These are phyloP conservation scores for Phytopythium oedochilum DNA, from an alignment of 352 stramenopile species.

Conservation along the genomic window DNA sequence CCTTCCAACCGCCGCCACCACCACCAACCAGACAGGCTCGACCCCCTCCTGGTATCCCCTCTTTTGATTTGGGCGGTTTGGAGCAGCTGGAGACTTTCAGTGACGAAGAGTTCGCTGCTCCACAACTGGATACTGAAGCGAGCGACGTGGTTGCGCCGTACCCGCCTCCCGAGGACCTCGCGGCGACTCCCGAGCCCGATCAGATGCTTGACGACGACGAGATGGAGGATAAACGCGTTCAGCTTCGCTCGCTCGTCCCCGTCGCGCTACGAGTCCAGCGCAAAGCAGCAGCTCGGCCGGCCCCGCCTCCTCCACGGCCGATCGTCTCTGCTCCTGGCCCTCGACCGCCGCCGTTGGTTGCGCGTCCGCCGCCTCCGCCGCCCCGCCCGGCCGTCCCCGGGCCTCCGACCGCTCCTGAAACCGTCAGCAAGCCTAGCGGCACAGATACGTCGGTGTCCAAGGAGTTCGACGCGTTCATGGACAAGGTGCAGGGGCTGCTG, in stretches of 20 bases:
- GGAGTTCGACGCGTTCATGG: constrained; percentile 70
- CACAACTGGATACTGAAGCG: constrained; percentile 4
- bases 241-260: constrained; percentile 54
- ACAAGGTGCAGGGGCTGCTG: constrained; percentile 50
- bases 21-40: constrained; percentile 12
- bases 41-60: constrained; percentile 7
- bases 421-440: background rate
- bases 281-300: constrained; percentile 2
- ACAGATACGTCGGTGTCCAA: constrained; percentile 25
- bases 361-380: constrained; percentile 1
- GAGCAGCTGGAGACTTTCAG: background rate
- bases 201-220: constrained; percentile 24
- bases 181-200: constrained; percentile 3
- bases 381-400: background rate
- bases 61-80: background rate
- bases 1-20: constrained; percentile 32
- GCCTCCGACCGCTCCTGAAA: constrained; percentile 5
- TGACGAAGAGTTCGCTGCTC: background rate
- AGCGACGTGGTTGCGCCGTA: constrained; percentile 35
- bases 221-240: constrained; percentile 27
- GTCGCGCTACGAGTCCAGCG: constrained; percentile 57
- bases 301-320: background rate
- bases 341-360: background rate
- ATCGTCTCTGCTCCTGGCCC: constrained; percentile 1
- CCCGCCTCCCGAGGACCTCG: constrained; percentile 7